These are phyloP conservation scores for Phylloporus sp. DNA, from an alignment of 768 basidiomycete species.

Conservation along the genomic window DNA sequence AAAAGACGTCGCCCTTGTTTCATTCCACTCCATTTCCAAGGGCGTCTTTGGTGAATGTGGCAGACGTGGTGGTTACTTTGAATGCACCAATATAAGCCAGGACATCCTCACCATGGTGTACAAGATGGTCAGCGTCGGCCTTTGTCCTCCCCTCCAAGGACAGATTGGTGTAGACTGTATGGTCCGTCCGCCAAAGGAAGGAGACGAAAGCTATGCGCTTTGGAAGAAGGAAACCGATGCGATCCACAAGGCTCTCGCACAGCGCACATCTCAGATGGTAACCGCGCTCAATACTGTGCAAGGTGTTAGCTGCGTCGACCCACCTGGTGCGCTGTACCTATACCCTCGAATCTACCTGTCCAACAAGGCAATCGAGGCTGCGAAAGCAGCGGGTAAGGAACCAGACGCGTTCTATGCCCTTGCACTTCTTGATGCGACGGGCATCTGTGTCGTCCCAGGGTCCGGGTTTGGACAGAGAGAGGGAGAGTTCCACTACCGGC, in stretches of 20 bases:
- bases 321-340: slow-evolving; percentile 91
- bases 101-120: slow-evolving; percentile 85
- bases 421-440: slow-evolving; percentile 78
- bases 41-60: slow-evolving; percentile 97
- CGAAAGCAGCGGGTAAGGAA: slow-evolving; percentile 64
- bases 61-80: slow-evolving; percentile 95
- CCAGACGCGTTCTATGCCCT: slow-evolving; percentile 91
- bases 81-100: slow-evolving; percentile 75
- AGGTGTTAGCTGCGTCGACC: slow-evolving; percentile 87
- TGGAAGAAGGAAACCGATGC: slow-evolving; percentile 83
- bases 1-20: slow-evolving; percentile 68
- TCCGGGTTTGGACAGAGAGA: slow-evolving; percentile 93
- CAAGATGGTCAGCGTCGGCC: slow-evolving; percentile 90
- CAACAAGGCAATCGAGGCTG: slow-evolving; percentile 66
- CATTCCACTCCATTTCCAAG: slow-evolving; percentile 98
- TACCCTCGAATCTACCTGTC: slow-evolving; percentile 83
- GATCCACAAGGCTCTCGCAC: slow-evolving; percentile 71
- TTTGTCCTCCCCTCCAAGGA: slow-evolving; percentile 88
- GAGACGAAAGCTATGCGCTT: slow-evolving; percentile 68
- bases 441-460: slow-evolving; percentile 92
- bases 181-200: slow-evolving; percentile 82
- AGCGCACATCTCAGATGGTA: slow-evolving; percentile 71
- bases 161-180: slow-evolving; percentile 93
- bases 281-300: slow-evolving; percentile 74
- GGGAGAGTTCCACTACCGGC: slow-evolving; percentile 84